Percentiles rank a stretch among this genome's conserved stretches.
Conservation (phyloP, 2,329 filamentous ascomycete species). For the Verticillium zaregamsianum region DNA sequence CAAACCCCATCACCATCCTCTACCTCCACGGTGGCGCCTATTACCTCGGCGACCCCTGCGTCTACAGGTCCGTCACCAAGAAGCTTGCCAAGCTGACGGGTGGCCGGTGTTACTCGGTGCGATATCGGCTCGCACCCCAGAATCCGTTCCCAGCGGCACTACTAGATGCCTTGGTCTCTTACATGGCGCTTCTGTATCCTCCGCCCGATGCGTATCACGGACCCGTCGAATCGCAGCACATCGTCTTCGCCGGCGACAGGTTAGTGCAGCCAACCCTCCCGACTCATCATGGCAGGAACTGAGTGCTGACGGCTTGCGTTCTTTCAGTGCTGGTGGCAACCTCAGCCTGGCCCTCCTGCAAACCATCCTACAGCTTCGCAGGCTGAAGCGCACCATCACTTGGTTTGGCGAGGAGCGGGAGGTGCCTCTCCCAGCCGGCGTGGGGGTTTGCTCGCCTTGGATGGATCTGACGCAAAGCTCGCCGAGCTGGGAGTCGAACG, state of each 20-base stretch:
- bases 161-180: slow-evolving; percentile 68
- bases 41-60: slow-evolving; percentile 66
- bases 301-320: neutral
- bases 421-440: slow-evolving; percentile 63
- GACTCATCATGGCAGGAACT: neutral
- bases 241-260: slow-evolving; percentile 70
- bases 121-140: slow-evolving; percentile 73
- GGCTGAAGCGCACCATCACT: slow-evolving; percentile 39
- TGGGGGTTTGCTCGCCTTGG: slow-evolving; percentile 65
- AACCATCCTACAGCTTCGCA: slow-evolving; percentile 59
- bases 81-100: slow-evolving; percentile 62
- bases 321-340: slow-evolving; percentile 64
- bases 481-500: slow-evolving; percentile 49
- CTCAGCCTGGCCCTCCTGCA: slow-evolving; percentile 64
- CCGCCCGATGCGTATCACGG: slow-evolving; percentile 63
- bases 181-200: slow-evolving; percentile 69
- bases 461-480: slow-evolving; percentile 63
- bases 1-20: slow-evolving; percentile 58
- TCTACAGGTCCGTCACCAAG: slow-evolving; percentile 55
- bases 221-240: slow-evolving; percentile 58
- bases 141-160: slow-evolving; percentile 70
- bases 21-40: slow-evolving; percentile 77
- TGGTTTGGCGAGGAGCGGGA: slow-evolving; percentile 58
- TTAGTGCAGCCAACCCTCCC: slow-evolving; percentile 19
- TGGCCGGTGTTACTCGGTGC: slow-evolving; percentile 66